Evolutionary conservation across 805 yeast species (phyloP).

Genomic region (Monosporozyma aerobia): DNA sequence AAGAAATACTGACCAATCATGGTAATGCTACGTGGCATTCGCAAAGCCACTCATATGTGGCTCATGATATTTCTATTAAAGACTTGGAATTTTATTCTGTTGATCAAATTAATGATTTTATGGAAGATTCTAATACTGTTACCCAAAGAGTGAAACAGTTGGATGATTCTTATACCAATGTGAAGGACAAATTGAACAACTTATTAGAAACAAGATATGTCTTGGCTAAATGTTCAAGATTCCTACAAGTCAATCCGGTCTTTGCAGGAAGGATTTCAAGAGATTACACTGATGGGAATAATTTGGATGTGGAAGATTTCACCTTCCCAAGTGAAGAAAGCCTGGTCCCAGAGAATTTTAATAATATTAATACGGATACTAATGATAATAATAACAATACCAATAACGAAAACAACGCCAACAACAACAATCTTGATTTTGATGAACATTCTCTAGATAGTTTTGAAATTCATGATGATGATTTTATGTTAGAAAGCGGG

Average conservation of each 20-base stretch:
- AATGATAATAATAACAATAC: slow-evolving; percentile 19
- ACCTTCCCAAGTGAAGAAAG: slow-evolving; percentile 6
- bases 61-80: slow-evolving; percentile 13
- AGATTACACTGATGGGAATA: slow-evolving; percentile 10
- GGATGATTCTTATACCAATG: slow-evolving; percentile 54
- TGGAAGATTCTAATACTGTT: slow-evolving; percentile 50
- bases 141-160: slow-evolving; percentile 69
- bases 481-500: slow-evolving; percentile 6
- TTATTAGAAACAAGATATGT: slow-evolving; percentile 67
- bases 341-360: slow-evolving; percentile 12
- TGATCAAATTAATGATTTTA: slow-evolving; percentile 48
- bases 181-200: slow-evolving; percentile 52
- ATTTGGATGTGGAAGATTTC: slow-evolving; percentile 20
- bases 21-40: slow-evolving; percentile 30
- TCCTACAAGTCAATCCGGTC: slow-evolving; percentile 36
- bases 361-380: slow-evolving; percentile 10
- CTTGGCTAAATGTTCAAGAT: slow-evolving; percentile 38
- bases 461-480: neutral
- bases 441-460: slow-evolving; percentile 1
- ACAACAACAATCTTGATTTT: neutral
- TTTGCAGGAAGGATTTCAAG: slow-evolving; percentile 19
- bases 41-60: slow-evolving; percentile 27
- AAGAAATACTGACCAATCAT: slow-evolving; percentile 40
- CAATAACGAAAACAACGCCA: slow-evolving; percentile 6
- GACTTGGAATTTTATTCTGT: slow-evolving; percentile 23